Percentiles rank a stretch among this genome's conserved stretches.
phyloP scores from a whole-genome alignment of 2,329 filamentous ascomycete genomes.

The Hypoxylon sp. region DNA sequence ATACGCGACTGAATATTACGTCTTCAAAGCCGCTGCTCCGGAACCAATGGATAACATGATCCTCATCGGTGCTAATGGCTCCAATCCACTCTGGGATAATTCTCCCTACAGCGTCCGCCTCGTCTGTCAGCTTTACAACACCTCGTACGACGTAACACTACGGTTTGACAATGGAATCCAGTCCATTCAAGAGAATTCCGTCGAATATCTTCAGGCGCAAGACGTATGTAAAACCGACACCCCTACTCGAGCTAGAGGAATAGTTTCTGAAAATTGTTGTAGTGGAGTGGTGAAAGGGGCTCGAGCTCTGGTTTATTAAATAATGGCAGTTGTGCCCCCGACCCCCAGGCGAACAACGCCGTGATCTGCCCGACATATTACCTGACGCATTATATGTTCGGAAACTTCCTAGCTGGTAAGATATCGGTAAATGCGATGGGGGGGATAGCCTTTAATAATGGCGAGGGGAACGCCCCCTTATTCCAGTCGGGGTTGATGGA shows the following conservation, averaged over 20 bases:
- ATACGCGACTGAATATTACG: neutral
- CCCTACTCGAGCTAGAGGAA: neutral
- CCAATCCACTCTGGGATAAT: constrained; percentile 12
- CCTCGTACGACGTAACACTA: constrained; percentile 10
- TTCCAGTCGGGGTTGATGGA: constrained; percentile 24
- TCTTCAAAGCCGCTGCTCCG: constrained; percentile 3
- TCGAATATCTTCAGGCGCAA: constrained; percentile 3
- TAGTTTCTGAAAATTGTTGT: neutral
- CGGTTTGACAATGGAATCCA: constrained; percentile 12
- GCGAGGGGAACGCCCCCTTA: neutral
- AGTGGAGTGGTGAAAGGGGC: neutral
- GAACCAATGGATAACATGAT: neutral
- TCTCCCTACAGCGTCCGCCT: neutral
- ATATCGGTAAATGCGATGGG: constrained; percentile 5
- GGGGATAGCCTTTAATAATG: neutral
- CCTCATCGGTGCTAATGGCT: constrained; percentile 8
- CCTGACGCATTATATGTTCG: constrained; percentile 16
- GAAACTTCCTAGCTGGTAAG: constrained; percentile 3
- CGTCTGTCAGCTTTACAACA: constrained; percentile 15
- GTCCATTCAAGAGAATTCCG: constrained; percentile 7
- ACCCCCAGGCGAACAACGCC: constrained; percentile 21
- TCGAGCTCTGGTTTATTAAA: neutral
- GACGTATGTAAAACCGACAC: neutral
- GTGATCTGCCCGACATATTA: constrained; percentile 24
- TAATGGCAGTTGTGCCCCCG: constrained; percentile 20